Evolutionary conservation across 805 yeast genomes (phyloP), one percentile per base, ranked within the genome.

Genomic region (Myxozyma neglecta): DNA sequence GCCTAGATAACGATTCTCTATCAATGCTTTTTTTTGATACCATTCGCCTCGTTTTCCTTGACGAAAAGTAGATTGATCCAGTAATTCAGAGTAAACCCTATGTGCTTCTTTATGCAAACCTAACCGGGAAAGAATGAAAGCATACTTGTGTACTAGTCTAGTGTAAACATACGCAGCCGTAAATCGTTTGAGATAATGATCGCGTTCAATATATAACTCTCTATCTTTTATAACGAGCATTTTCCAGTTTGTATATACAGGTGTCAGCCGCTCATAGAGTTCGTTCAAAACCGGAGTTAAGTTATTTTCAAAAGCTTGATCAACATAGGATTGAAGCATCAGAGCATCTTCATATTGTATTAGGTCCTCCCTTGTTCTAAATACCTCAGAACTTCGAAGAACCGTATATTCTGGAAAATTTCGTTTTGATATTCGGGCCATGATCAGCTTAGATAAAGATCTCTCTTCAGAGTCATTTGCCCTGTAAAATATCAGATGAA

Each of bases 21-120:
- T 59, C 24, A 66, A 43, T 2, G 69, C 69, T 35, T 66, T 66
- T 20, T 59, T 37, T 37, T 65, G 63, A 34, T 60, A 66, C 69
- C 69, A 66, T 20, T 58, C 63, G 3, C 69, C 69, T n/a, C 69
- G 51, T 39, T 61, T 66, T 32, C 68, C 69, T 14, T 52, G 60
- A 11, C 61, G 46, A 39, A 62, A 66, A 1, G 52, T 20, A 6
- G 49, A 39, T 18, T 66, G 69, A 6, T 42, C 48, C 10, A 66
- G 52, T 10, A 66, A 60, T 8, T 39, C 52, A 6, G 57, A 42
- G 13, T 66, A 59, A 6, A 66, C 57, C 9, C 18, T 51, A 37
- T 59, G 57, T 7, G 65, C 60, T 16, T 56, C 64, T 11, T 39
- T 34, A 43, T 61, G 52, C 2, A 45, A 32, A 9, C 56, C 60